phyloP scores from a whole-genome alignment of 2,329 filamentous ascomycete genomes.

The Bipolaris sorokiniana region DNA sequence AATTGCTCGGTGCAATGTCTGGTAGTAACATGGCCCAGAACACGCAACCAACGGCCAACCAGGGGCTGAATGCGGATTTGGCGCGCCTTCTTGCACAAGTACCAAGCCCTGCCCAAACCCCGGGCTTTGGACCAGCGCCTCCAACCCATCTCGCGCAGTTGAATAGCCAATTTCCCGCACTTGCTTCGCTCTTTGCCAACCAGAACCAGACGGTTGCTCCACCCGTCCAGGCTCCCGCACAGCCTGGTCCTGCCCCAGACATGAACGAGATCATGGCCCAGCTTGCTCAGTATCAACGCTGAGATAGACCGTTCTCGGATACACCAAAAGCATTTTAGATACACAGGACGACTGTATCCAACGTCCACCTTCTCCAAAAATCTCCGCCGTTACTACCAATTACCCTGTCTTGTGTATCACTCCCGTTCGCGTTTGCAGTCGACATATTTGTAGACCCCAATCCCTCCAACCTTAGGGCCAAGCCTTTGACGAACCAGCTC shows the following conservation, averaged over 20 bases:
- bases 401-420: constrained; percentile 3
- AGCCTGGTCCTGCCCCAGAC: constrained; percentile 45
- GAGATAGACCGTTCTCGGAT: constrained; percentile 5
- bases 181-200: constrained; percentile 39
- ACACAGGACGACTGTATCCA: constrained; percentile 8
- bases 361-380: constrained; percentile 1
- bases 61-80: constrained; percentile 44
- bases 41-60: constrained; percentile 46
- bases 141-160: constrained; percentile 33
- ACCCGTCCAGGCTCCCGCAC: constrained; percentile 40
- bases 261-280: constrained; percentile 79
- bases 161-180: constrained; percentile 39
- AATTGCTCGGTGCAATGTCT: constrained; percentile 66
- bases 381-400: constrained; percentile 12
- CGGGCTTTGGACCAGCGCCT: constrained; percentile 28
- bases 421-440: constrained; percentile 7
- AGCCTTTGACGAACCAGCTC: constrained; percentile 6
- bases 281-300: constrained; percentile 67
- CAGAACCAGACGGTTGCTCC: constrained; percentile 34
- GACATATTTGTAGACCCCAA: constrained; percentile 9
- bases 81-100: constrained; percentile 48
- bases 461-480: constrained; percentile 5
- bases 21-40: constrained; percentile 46
- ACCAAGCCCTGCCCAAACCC: constrained; percentile 34
- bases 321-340: constrained; percentile 6